Evolutionary conservation across 176 grass and related monocot species (phyloP), one percentile per base, ranked within the genome.

Genomic region (Oryza longistaminata): DNA sequence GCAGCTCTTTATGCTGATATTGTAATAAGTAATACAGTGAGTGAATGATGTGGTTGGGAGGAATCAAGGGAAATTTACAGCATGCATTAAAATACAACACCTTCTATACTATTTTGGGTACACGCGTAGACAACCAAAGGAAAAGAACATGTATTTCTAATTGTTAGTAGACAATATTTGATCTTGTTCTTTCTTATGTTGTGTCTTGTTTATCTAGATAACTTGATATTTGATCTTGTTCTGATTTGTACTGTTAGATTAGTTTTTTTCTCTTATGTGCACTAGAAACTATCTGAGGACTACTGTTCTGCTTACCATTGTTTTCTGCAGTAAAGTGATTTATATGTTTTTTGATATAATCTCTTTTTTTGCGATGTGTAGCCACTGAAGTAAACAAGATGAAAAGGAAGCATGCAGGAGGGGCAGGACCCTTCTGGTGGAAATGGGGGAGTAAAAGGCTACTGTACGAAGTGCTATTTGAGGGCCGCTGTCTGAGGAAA

Each of bases 391-490:
- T 62, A 77, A 91, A 90, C 49, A 81, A 68, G 53, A 67, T 71
- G 69, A 95, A 87, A 83, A 88, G 60, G 74, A 86, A 73, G 82
- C 90, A 76, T 82, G 49, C 21, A 9, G 19, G 71, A 82, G 44
- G 74, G 48, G 34, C 79, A n/a, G 89, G 91, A 11, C 93, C 96
- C 16, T 85, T 98, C 46, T 95, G 96, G 93, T 98, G 96, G 96
- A 93, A 92, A 88, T 93, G 92, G 90, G 89, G 93, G 67, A 93
- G 96, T 73, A 98, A 98, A 88, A 92, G 91, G 75, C 76, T 95
- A 86, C 50, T 93, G 53, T 98, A 93, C 21, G 43, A 93, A 85
- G 73, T 90, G 3, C 82, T 98, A 3, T 90, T 82, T 34, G 88
- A 82, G 76, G 77, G 88, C 61, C 74, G 40, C 11, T 67, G 24